Percentiles rank a stretch among this genome's conserved stretches.
These are phyloP conservation scores for Saxispiralis lemnorum DNA, from an alignment of 495 filamentous ascomycete genomes.

Conservation along the genomic window DNA sequence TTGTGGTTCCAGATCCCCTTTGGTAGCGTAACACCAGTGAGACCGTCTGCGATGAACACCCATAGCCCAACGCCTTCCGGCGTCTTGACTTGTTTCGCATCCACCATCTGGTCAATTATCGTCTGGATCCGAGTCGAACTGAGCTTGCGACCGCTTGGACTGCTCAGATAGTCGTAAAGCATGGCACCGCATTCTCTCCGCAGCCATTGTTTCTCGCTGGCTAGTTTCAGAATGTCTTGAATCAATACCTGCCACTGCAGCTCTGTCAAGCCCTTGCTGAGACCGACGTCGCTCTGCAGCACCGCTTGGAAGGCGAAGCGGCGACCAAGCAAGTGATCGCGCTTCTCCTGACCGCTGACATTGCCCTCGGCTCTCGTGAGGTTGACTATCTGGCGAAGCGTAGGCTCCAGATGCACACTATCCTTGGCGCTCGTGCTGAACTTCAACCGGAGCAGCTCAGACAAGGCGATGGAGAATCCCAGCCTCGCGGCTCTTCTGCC, in stretches of 20 bases:
- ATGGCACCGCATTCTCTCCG: conserved; percentile 72
- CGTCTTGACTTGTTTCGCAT: conserved; percentile 50
- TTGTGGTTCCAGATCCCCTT: conserved; percentile 53
- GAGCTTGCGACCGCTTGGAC: conserved; percentile 25
- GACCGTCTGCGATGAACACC: conserved; percentile 47
- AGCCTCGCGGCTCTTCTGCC: conserved; percentile 73
- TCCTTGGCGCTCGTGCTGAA: neutral
- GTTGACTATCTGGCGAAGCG: conserved; percentile 34
- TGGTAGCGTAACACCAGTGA: conserved; percentile 46
- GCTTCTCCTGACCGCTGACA: conserved; percentile 44
- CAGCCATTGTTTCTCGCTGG: conserved; percentile 64
- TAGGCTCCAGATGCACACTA: conserved; percentile 34
- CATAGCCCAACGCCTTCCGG: conserved; percentile 82
- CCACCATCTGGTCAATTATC: conserved; percentile 42
- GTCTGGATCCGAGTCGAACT: conserved; percentile 34
- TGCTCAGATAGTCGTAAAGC: conserved; percentile 32
- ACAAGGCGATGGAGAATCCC: conserved; percentile 80
- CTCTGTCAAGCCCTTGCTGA: conserved; percentile 30
- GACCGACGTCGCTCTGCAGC: conserved; percentile 57
- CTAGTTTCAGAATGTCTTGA: conserved; percentile 37
- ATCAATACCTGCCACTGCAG: conserved; percentile 46
- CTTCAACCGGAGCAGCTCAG: conserved; percentile 54
- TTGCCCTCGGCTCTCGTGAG: conserved; percentile 1
- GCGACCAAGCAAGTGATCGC: conserved; percentile 68
- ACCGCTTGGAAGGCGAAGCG: conserved; percentile 77